Evolutionary conservation across 176 grass and related monocot species (phyloP).

Genomic region (Zoysia pacifica): DNA sequence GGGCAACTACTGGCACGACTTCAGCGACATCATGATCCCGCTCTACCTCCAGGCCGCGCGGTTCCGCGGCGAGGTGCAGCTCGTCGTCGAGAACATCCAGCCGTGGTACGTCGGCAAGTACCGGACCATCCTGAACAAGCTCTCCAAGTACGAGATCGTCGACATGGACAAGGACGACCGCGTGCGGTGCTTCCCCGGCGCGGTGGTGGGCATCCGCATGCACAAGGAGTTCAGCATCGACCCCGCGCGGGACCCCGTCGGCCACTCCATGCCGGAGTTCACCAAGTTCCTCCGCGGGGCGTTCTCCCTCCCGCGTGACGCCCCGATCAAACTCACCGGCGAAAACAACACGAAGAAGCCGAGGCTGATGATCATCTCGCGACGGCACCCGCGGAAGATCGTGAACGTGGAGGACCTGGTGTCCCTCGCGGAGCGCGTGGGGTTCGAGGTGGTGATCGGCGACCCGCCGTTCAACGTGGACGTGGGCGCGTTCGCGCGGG

Average conservation of each 20-base stretch:
- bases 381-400: conserved; percentile 65
- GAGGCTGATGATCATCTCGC: conserved; percentile 80
- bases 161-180: conserved; percentile 66
- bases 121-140: conserved; percentile 24
- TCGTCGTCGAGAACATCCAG: conserved; percentile 65
- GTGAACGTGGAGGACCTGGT: conserved; percentile 60
- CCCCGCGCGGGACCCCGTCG: conserved; percentile 40
- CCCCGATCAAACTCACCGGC: conserved; percentile 20
- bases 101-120: conserved; percentile 73
- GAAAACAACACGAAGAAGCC: conserved; percentile 35
- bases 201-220: conserved; percentile 62
- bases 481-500: conserved; percentile 62
- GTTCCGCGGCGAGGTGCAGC: conserved; percentile 69
- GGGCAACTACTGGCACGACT: conserved; percentile 94
- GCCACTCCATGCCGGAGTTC: conserved; percentile 80
- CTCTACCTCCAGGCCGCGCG: conserved; percentile 57
- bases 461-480: conserved; percentile 76
- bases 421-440: conserved; percentile 49
- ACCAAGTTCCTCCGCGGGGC: conserved; percentile 70
- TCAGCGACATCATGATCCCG: conserved; percentile 76
- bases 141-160: conserved; percentile 57
- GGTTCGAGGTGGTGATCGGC: conserved; percentile 87
- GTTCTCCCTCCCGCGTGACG: conserved; percentile 49
- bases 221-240: conserved; percentile 92
- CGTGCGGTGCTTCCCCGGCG: conserved; percentile 65